Conservation (phyloP, 1,284 basidiomycete genomes). For the Apiotrichum montevideense region DNA sequence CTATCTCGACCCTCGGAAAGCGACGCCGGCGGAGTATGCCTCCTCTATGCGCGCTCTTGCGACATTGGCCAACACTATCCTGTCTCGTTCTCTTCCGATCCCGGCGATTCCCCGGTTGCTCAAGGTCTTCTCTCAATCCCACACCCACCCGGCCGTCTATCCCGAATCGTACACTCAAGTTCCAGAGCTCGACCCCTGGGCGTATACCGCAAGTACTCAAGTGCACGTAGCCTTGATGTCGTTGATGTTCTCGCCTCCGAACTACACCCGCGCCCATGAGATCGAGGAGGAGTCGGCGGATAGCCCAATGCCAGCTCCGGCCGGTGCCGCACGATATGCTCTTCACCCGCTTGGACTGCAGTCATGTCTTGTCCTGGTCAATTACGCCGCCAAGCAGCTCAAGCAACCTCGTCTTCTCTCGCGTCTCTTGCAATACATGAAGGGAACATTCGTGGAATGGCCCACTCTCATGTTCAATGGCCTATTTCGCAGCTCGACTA, state of each 20-base stretch:
- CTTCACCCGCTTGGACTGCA: conserved; percentile 31
- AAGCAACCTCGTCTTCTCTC: conserved; percentile 20
- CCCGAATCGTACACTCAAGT: conserved; percentile 26
- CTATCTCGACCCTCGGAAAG: conserved; percentile 21
- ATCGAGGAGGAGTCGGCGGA: conserved; percentile 1
- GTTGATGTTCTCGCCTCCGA: conserved; percentile 42
- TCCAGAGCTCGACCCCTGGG: conserved; percentile 24
- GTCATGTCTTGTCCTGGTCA: conserved; percentile 32
- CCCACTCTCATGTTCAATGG: conserved; percentile 13
- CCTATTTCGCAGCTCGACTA: conserved; percentile 21
- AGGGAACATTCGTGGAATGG: conserved; percentile 7
- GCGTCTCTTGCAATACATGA: conserved; percentile 32
- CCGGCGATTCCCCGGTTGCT: conserved; percentile 32
- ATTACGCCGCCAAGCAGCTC: conserved; percentile 30
- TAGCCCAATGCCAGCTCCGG: neutral
- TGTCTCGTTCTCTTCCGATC: conserved; percentile 43
- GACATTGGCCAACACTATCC: conserved; percentile 43
- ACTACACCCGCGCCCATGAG: conserved; percentile 19
- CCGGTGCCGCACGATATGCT: conserved; percentile 24
- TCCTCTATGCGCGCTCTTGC: conserved; percentile 42
- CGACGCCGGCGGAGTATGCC: conserved; percentile 23
- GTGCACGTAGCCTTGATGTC: conserved; percentile 43
- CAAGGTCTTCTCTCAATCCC: conserved; percentile 27
- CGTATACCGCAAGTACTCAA: conserved; percentile 44
- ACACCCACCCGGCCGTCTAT: conserved; percentile 35